Evolutionary conservation across 257 asterid species (phyloP).

Genomic region (Solanum tarijense): DNA sequence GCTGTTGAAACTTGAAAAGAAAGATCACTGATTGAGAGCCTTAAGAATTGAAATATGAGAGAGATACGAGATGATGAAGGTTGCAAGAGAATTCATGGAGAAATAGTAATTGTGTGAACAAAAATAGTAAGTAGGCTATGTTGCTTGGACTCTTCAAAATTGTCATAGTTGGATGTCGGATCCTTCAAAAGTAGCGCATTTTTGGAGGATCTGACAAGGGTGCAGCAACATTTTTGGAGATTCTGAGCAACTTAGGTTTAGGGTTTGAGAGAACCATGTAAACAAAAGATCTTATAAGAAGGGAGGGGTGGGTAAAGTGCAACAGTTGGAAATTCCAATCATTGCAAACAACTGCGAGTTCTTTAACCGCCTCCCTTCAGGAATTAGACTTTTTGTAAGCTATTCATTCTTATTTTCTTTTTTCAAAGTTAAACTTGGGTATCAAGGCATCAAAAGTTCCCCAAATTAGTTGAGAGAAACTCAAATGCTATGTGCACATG

Average conservation of each 20-base stretch:
- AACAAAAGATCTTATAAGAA: background rate
- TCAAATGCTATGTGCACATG: background rate
- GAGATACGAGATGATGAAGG: background rate
- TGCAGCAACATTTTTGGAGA: background rate
- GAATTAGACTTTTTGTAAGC: background rate
- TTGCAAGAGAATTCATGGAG: background rate
- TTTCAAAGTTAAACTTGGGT: background rate
- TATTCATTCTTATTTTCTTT: background rate
- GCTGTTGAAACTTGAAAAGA: background rate
- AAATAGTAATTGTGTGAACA: background rate
- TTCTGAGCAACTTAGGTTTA: background rate
- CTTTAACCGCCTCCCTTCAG: background rate
- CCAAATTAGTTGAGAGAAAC: background rate
- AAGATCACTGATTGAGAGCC: background rate
- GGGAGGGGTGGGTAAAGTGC: background rate
- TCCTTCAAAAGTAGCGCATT: background rate
- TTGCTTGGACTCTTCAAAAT: background rate
- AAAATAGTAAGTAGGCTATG: background rate
- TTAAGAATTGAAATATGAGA: background rate
- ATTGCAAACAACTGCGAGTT: background rate
- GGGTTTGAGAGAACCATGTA: background rate
- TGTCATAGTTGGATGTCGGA: background rate
- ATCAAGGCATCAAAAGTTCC: background rate
- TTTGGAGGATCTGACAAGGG: background rate
- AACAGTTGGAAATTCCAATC: background rate